These are phyloP conservation scores for Yarrowia porcina DNA, from an alignment of 805 yeast species.

Conservation along the genomic window DNA sequence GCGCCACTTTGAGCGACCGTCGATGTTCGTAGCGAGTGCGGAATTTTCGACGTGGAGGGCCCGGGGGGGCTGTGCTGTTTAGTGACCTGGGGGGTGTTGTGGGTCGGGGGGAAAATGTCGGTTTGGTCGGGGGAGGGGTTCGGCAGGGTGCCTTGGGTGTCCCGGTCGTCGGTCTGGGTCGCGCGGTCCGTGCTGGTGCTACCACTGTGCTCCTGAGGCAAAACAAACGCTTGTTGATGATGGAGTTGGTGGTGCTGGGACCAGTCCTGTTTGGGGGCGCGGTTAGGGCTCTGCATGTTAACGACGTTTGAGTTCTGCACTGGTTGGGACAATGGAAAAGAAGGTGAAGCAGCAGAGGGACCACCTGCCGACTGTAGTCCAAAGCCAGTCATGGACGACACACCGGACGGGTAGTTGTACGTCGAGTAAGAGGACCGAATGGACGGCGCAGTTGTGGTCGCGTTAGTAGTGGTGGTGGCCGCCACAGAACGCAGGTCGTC, in stretches of 20 bases:
- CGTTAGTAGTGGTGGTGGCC: constrained; percentile 6
- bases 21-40: constrained; percentile 15
- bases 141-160: background rate
- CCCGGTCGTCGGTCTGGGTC: constrained; percentile 13
- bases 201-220: constrained; percentile 1
- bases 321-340: constrained; percentile 8
- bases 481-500: constrained; percentile 19
- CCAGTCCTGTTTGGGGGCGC: constrained; percentile 19
- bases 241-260: constrained; percentile 3
- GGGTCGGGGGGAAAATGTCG: background rate
- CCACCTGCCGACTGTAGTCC: background rate
- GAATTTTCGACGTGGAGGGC: background rate
- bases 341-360: background rate
- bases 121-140: background rate
- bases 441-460: constrained; percentile 12
- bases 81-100: background rate
- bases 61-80: constrained; percentile 14
- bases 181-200: background rate
- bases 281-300: constrained; percentile 8
- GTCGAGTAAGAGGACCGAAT: constrained; percentile 21
- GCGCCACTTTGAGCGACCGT: background rate
- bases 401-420: background rate
- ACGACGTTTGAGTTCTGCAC: constrained; percentile 1
- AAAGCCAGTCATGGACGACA: background rate
- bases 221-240: background rate